phyloP scores from a whole-genome alignment of 129 eudicot genomes.

The Pulicaria dysenterica region DNA sequence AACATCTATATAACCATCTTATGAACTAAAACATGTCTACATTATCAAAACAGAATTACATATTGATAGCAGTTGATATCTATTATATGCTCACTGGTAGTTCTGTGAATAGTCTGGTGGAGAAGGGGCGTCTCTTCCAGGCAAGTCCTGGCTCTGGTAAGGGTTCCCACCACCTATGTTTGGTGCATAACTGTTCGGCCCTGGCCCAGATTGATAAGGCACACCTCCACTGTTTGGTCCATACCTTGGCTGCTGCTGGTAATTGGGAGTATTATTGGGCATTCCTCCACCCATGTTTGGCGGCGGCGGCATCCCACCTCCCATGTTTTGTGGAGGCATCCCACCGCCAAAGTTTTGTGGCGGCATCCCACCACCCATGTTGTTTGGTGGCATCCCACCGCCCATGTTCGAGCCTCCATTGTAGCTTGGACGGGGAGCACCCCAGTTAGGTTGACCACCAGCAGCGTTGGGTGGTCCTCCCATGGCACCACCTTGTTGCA shows the following conservation, averaged over 20 bases:
- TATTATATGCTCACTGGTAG: constrained; percentile 41
- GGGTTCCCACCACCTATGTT: constrained; percentile 52
- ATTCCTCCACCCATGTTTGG: constrained; percentile 7
- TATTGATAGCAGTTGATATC: neutral
- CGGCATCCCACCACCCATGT: constrained; percentile 34
- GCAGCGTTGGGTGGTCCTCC: constrained; percentile 32
- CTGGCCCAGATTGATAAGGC: constrained; percentile 53
- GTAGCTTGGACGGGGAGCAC: constrained; percentile 27
- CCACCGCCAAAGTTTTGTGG: constrained; percentile 32
- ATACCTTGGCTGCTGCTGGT: constrained; percentile 45
- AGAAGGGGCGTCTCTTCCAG: constrained; percentile 68
- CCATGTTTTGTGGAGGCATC: constrained; percentile 36
- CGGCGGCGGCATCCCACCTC: neutral
- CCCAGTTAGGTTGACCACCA: constrained; percentile 44
- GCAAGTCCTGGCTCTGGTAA: constrained; percentile 55
- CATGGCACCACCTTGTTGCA: constrained; percentile 33
- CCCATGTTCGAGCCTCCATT: constrained; percentile 35
- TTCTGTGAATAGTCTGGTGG: constrained; percentile 44
- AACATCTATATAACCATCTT: constrained; percentile 15
- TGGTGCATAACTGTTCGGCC: constrained; percentile 44
- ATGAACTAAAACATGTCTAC: constrained; percentile 19
- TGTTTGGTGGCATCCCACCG: constrained; percentile 41
- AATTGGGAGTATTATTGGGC: constrained; percentile 33
- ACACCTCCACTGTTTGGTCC: constrained; percentile 46
- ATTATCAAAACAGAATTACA: neutral